phyloP scores from a whole-genome alignment of 106 monocot species.

The Narthecium ossifragum region DNA sequence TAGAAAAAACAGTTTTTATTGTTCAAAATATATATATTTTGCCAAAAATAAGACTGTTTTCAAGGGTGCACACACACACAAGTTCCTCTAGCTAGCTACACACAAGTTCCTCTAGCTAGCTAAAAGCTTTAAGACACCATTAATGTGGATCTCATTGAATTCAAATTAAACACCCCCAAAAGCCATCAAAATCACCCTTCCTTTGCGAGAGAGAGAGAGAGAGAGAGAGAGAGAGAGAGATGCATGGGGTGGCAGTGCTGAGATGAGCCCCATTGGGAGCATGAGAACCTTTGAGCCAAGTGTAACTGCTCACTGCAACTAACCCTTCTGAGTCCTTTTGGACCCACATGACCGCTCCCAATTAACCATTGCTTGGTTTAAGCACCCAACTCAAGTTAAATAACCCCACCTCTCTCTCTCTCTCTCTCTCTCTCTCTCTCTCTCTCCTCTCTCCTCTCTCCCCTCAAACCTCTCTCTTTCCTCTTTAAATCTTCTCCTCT shows the following conservation, averaged over 20 bases:
- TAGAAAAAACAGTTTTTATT: too few species aligned
- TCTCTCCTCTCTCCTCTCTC: neutral
- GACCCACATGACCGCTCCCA: neutral
- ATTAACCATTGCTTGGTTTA: neutral
- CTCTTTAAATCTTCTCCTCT: too few species aligned
- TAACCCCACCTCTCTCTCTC: neutral
- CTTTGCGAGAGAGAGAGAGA: neutral
- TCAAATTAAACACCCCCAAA: too few species aligned
- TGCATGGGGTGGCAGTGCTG: neutral
- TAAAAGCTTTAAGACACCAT: too few species aligned
- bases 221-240: constrained; percentile 12
- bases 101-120: too few species aligned
- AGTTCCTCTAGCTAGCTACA: too few species aligned
- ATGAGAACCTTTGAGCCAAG: constrained; percentile 1
- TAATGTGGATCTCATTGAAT: too few species aligned
- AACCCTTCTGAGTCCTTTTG: neutral
- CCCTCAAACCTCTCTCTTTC: neutral
- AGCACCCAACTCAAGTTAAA: neutral
- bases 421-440: neutral
- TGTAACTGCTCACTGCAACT: neutral
- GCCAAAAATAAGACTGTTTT: too few species aligned
- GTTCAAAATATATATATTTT: too few species aligned
- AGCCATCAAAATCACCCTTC: too few species aligned
- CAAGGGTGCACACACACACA: too few species aligned
- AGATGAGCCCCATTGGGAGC: constrained; percentile 1